phyloP scores from a whole-genome alignment of 192 early-diverging fungal species.

The Phycomyces blakesleeanus region DNA sequence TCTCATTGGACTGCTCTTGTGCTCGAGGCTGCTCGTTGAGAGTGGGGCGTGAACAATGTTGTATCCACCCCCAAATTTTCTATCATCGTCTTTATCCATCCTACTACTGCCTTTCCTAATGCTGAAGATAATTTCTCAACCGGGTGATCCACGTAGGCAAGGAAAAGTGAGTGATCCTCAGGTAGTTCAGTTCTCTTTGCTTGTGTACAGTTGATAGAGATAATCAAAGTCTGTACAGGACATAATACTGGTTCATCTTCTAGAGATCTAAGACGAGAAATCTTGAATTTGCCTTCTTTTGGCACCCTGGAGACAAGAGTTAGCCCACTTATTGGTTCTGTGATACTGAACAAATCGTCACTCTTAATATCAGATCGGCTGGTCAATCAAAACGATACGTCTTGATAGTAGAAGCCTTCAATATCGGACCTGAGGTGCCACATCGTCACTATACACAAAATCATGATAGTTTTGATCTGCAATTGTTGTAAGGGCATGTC shows the following conservation, averaged over 20 bases:
- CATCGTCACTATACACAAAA: not conserved
- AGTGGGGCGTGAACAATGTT: not conserved
- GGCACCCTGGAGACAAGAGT: not conserved
- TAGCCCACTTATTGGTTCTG: not conserved
- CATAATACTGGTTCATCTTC: not conserved
- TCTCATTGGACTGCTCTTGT: conserved; percentile 3
- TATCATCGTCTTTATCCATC: not conserved
- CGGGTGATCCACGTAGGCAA: not conserved
- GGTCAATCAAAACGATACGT: not conserved
- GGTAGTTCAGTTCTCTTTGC: not conserved
- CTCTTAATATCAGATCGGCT: too few relatives aligned
- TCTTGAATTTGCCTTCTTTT: conserved; percentile 5
- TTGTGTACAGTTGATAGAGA: not conserved
- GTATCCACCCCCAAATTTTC: not conserved
- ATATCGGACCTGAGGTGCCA: conserved; percentile 1
- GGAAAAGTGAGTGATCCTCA: not conserved
- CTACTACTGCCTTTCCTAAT: not conserved
- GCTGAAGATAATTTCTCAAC: not conserved
- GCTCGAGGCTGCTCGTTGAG: not conserved
- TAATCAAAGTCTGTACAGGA: not conserved
- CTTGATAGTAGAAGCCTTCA: not conserved
- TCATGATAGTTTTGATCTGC: not conserved
- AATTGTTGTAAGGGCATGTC: not conserved
- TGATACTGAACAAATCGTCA: too few relatives aligned
- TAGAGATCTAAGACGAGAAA: not conserved